phyloP scores from a whole-genome alignment of 2,329 filamentous ascomycete species.

The Pseudogymnoascus sp. region DNA sequence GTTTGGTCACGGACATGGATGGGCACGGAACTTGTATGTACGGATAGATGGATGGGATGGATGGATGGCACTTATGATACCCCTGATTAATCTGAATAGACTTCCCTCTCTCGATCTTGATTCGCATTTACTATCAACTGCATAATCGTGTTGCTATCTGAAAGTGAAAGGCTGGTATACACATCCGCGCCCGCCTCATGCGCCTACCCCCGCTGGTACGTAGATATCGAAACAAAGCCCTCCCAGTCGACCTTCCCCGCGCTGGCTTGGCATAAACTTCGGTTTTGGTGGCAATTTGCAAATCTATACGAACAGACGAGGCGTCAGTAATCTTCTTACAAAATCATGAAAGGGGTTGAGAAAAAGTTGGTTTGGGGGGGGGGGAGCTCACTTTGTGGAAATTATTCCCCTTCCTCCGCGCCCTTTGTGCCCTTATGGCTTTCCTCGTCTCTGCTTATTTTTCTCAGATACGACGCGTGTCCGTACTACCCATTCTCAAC shows the following conservation, averaged over 20 bases:
- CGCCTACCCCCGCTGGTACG: not conserved
- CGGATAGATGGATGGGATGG: not conserved
- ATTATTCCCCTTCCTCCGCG: constrained; percentile 10
- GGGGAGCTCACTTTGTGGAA: not conserved
- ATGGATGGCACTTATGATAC: not conserved
- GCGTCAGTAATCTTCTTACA: not conserved
- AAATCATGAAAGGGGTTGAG: too few species aligned
- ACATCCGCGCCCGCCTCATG: not conserved
- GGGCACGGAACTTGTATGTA: too few species aligned
- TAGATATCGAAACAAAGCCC: not conserved
- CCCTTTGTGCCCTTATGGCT: constrained; percentile 3
- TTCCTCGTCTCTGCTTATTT: not conserved
- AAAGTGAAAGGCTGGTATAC: not conserved
- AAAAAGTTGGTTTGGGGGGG: not conserved
- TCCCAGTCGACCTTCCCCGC: not conserved
- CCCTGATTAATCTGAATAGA: not conserved
- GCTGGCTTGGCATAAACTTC: not conserved
- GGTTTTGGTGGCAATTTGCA: not conserved
- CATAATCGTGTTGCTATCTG: not conserved
- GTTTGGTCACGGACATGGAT: not conserved
- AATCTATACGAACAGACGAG: not conserved
- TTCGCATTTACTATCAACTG: not conserved
- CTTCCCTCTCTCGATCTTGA: not conserved
- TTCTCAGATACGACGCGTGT: not conserved
- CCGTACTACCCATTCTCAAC: not conserved